phyloP scores from a whole-genome alignment of 2,329 filamentous ascomycete genomes.

The Cladobotryum protrusum region DNA sequence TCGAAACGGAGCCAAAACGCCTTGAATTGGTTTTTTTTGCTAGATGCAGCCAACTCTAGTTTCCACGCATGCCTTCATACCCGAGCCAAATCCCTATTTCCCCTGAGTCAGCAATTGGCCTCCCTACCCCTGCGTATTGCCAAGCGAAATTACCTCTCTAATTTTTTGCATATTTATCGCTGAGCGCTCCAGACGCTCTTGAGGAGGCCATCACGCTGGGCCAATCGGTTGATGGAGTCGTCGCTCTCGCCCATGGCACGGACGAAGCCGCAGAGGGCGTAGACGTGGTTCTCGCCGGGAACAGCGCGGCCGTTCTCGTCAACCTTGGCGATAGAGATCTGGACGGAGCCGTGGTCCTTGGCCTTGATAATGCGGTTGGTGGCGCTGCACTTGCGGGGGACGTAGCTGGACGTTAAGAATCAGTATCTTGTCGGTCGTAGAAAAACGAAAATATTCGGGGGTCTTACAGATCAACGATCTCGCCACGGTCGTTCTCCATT shows the following conservation, averaged over 20 bases:
- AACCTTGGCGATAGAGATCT: slow-evolving; percentile 95
- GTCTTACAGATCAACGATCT: slow-evolving; percentile 97
- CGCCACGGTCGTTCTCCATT: slow-evolving; percentile 99
- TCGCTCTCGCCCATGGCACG: slow-evolving; percentile 97
- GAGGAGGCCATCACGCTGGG: slow-evolving; percentile 92
- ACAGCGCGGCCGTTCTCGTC: slow-evolving; percentile 94
- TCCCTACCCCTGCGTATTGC: neutral
- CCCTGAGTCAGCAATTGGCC: slow-evolving; percentile 10
- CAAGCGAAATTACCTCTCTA: slow-evolving; percentile 15
- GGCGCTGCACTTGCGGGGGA: slow-evolving; percentile 97
- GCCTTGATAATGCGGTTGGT: slow-evolving; percentile 99
- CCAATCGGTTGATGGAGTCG: slow-evolving; percentile 89
- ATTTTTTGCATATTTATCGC: slow-evolving; percentile 41
- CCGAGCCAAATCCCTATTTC: slow-evolving; percentile 28
- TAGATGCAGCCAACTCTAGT: slow-evolving; percentile 39
- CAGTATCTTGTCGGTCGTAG: slow-evolving; percentile 10
- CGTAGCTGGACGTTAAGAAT: slow-evolving; percentile 57
- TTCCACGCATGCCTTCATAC: slow-evolving; percentile 34
- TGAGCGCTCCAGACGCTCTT: slow-evolving; percentile 92
- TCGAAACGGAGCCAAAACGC: slow-evolving; percentile 41
- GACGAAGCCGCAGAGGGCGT: slow-evolving; percentile 96
- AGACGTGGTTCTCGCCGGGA: slow-evolving; percentile 95
- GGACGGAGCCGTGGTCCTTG: slow-evolving; percentile 98
- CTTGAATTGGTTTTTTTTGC: slow-evolving; percentile 38
- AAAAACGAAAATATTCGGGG: neutral